A percentile compares a stretch with the other conserved stretches of the same genome.
phyloP scores from a whole-genome alignment of 495 filamentous ascomycete genomes.

The Geoglossum glabrum region DNA sequence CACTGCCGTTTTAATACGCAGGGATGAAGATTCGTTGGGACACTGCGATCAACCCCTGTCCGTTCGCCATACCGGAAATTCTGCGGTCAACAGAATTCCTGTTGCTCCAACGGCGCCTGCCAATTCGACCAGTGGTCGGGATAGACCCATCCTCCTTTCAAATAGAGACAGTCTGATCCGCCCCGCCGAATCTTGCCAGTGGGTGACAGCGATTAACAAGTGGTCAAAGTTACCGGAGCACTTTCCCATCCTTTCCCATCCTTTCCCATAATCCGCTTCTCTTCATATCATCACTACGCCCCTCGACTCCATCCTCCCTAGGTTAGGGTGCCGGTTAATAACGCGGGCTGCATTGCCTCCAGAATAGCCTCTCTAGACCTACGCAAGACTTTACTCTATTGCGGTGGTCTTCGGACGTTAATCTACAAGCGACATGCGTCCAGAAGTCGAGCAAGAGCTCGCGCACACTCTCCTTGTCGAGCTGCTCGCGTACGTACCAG shows the following conservation, averaged over 20 bases:
- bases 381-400: not conserved
- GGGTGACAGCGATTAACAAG: not conserved
- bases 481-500: conserved; percentile 64
- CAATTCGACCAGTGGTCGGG: not conserved
- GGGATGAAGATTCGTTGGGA: conserved; percentile 3
- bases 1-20: not conserved
- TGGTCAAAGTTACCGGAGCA: not conserved
- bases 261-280: not conserved
- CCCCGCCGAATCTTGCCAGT: not conserved
- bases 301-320: not conserved
- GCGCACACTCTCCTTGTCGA: conserved; percentile 93
- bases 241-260: not conserved
- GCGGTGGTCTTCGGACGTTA: conserved; percentile 1
- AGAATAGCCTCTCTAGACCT: not conserved
- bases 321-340: not conserved
- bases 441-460: conserved; percentile 96
- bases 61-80: not conserved
- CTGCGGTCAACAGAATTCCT: not conserved
- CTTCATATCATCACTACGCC: not conserved
- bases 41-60: no score
- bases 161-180: not conserved
- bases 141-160: not conserved
- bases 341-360: not conserved
- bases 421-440: conserved; percentile 51
- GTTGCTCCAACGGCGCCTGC: not conserved